A percentile compares a stretch with the other conserved stretches of the same genome.
Evolutionary conservation across 257 asterid genomes (phyloP).

Genomic region (Solanum ahanhuiri): DNA sequence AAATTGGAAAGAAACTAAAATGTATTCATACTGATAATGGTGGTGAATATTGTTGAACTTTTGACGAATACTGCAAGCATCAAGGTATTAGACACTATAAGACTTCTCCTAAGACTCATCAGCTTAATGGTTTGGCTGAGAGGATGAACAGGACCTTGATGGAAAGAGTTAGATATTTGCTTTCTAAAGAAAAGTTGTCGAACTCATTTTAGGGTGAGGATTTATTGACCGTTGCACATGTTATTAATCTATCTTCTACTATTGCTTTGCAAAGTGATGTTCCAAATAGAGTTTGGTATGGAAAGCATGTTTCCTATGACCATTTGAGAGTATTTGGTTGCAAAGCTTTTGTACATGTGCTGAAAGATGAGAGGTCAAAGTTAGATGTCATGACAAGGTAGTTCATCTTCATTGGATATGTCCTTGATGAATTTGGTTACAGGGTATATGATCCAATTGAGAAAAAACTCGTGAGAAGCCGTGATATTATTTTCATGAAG

Average conservation of each 20-base stretch:
- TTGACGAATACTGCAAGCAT: background rate
- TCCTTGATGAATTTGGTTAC: background rate
- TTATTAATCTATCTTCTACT: background rate
- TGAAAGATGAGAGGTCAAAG: no score
- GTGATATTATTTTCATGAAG: background rate
- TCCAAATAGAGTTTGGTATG: background rate
- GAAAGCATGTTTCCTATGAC: no score
- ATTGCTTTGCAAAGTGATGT: background rate
- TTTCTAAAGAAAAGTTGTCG: background rate
- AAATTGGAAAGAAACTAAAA: no score
- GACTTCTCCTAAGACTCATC: background rate
- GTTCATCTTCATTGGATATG: no score
- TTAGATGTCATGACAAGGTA: no score
- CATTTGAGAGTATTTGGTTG: background rate
- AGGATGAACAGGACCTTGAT: background rate
- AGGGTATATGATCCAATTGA: no score
- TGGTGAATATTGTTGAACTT: background rate
- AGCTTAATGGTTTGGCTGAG: background rate
- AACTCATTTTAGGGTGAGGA: background rate
- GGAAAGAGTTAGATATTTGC: background rate
- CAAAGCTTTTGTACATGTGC: no score
- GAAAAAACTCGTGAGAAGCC: background rate
- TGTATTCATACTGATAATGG: background rate
- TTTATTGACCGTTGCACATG: background rate
- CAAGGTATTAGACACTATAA: background rate